Evolutionary conservation across 208 protist species (phyloP).

Genomic region (Naegleria lovaniensis): DNA sequence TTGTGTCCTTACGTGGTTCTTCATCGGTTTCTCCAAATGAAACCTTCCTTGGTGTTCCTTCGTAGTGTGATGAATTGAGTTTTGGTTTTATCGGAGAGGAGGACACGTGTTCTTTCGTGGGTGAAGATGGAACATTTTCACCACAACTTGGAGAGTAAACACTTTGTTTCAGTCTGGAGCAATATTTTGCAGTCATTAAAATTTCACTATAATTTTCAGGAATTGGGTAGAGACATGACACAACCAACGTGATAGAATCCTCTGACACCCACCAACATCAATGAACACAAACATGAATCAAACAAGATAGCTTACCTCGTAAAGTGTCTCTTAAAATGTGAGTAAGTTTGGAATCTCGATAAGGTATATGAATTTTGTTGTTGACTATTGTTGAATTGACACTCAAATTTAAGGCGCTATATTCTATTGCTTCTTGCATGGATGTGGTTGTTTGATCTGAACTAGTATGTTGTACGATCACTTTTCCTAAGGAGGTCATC

Average conservation of each 20-base stretch:
- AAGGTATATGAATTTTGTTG: not conserved
- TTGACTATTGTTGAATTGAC: not conserved
- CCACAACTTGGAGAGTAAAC: not conserved
- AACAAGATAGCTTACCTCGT: no score
- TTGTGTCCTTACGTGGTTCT: no score
- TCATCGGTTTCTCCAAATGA: no score
- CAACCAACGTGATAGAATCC: not conserved
- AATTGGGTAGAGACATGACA: not conserved
- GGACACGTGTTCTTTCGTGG: not conserved
- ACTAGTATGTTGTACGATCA: no score
- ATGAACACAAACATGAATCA: no score
- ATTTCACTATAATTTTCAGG: slow-evolving; percentile 16
- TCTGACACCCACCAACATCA: no score
- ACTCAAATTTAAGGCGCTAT: not conserved
- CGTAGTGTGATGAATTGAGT: no score
- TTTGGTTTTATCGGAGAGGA: no score
- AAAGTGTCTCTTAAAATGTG: not conserved
- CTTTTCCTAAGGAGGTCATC: not conserved
- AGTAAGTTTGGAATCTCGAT: slow-evolving; percentile 14
- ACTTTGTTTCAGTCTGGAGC: not conserved
- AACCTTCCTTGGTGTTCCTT: no score
- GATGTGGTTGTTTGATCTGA: no score
- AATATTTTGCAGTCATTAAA: not conserved
- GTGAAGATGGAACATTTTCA: not conserved
- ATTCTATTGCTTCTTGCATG: not conserved